A percentile compares a stretch with the other conserved stretches of the same genome.
phyloP scores from a whole-genome alignment of 495 filamentous ascomycete genomes.

The Hypoxylon trugodes region DNA sequence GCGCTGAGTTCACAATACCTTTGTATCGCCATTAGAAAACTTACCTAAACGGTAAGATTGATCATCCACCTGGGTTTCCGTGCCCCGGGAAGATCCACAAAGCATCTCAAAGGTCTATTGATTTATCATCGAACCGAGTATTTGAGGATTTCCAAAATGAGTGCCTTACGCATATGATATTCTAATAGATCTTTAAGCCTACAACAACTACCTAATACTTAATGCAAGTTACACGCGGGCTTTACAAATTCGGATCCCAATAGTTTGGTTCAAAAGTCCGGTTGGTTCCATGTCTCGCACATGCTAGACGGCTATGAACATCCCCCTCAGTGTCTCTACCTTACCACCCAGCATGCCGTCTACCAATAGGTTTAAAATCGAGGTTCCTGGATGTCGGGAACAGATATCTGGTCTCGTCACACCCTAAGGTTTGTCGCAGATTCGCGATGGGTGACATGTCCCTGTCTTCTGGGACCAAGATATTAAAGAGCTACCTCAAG shows the following conservation, averaged over 20 bases:
- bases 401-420: constrained; percentile 26
- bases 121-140: neutral
- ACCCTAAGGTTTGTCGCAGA: constrained; percentile 37
- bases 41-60: neutral
- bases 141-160: neutral
- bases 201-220: no score
- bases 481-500: constrained; percentile 22
- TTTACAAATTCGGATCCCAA: constrained; percentile 35
- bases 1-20: constrained; percentile 1
- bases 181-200: neutral
- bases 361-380: constrained; percentile 25
- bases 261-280: constrained; percentile 39
- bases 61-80: neutral
- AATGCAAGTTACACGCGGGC: constrained; percentile 23
- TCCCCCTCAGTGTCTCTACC: constrained; percentile 30
- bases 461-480: constrained; percentile 35
- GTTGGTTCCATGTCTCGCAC: constrained; percentile 40
- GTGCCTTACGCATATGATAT: neutral
- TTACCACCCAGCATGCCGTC: constrained; percentile 11
- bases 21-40: neutral
- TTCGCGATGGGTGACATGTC: constrained; percentile 40
- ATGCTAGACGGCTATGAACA: constrained; percentile 37
- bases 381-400: constrained; percentile 37
- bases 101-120: neutral
- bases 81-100: neutral